Evolutionary conservation across 306 rosid species (phyloP), one percentile per base, ranked within the genome.

Genomic region (Quercus agrifolia): DNA sequence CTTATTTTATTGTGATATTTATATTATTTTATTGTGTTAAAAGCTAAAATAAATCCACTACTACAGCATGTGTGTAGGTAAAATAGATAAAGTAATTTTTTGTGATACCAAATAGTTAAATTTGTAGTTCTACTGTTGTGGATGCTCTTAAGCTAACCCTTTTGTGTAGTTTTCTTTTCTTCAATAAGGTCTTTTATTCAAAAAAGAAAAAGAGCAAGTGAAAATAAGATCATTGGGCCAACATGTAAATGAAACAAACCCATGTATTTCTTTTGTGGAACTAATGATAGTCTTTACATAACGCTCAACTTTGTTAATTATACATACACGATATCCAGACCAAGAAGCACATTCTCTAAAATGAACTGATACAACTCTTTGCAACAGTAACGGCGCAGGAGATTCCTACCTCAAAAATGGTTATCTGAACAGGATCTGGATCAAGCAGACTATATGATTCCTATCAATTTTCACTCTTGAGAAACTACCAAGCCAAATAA

Each of bases 321-420:
- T 79, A 85, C 77, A 59, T 79, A 82, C 77, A 79, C 63, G 59
- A 83, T 54, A 88, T 31, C 79, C 58, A 81, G 77, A 88, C 61
- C 83, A 82, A 54, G 44, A 79, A 83, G 76, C 61, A 78, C 80
- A 85, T 63, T 57, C 81, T 73, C 71, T 76, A 21, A 55, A 57
- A 57, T 31, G 56, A 67, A 58, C 58, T 23, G 15, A 56, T 19
- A 67, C 20, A 13, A 61, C 11, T 59, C 30, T 71, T 57, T 79
- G 78, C 58, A 64, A 2, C 17, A 72, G 66, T 64, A 23, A 46
- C 28, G 20, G 23, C 30, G 31, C 75, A 52, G 9, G 63, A 76
- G 19, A 79, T 76, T 63, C 25, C 79, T 75, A 67, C 74, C 80
- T 75, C 70, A 75, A 80, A 80, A 73, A 76, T 80, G 78, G 78